Percentiles rank a stretch among this genome's conserved stretches.
Evolutionary conservation across 805 yeast genomes (phyloP).

Genomic region (Pichia exigua): DNA sequence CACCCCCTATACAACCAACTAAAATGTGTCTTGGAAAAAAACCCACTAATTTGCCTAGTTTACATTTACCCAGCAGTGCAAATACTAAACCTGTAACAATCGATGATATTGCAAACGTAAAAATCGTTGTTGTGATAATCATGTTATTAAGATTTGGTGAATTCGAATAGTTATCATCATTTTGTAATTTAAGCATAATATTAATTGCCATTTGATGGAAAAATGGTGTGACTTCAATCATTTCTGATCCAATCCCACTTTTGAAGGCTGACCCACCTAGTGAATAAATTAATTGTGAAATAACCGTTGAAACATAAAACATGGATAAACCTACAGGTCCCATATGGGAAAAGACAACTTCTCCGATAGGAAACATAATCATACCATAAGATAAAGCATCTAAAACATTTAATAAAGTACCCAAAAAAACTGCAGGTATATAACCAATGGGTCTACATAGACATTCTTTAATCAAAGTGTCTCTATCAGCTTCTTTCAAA

Average conservation of each 20-base stretch:
- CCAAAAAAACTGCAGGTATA: conserved; percentile 79
- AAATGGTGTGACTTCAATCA: conserved; percentile 99
- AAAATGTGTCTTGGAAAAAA: conserved; percentile 94
- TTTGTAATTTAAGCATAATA: conserved; percentile 41
- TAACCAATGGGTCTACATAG: conserved; percentile 36
- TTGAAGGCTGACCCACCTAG: conserved; percentile 86
- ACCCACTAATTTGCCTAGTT: conserved; percentile 80
- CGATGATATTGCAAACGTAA: conserved; percentile 77
- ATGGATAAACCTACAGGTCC: conserved; percentile 89
- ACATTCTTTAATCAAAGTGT: conserved; percentile 19
- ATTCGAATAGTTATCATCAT: conserved; percentile 49
- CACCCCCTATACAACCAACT: conserved; percentile 98
- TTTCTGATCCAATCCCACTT: conserved; percentile 92
- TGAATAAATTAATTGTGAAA: conserved; percentile 82
- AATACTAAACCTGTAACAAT: conserved; percentile 83
- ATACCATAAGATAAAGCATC: conserved; percentile 96
- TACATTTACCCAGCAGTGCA: conserved; percentile 65
- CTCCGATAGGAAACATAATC: conserved; percentile 92
- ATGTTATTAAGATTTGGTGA: conserved; percentile 1
- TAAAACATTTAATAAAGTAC: conserved; percentile 74
- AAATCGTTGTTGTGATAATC: conserved; percentile 54
- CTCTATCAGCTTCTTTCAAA: conserved; percentile 14
- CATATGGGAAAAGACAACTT: conserved; percentile 62
- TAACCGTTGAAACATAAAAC: conserved; percentile 88
- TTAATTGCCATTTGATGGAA: conserved; percentile 89